These are phyloP conservation scores for Mentha longifolia DNA, from an alignment of 257 asterid species.

Conservation along the genomic window DNA sequence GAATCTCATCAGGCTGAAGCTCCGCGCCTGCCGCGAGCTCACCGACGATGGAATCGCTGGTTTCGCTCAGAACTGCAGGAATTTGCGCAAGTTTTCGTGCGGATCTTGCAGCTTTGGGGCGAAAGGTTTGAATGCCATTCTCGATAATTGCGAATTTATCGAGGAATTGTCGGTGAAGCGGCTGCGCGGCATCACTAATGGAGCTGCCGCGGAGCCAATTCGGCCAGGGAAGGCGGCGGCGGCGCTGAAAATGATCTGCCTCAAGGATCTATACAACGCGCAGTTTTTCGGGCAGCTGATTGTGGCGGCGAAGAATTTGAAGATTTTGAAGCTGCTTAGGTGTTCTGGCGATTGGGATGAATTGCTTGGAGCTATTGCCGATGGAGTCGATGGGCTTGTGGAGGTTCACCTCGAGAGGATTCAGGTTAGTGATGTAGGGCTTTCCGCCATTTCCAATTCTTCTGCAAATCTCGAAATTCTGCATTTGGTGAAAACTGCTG, in stretches of 20 bases:
- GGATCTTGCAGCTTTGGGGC: slow-evolving; percentile 86
- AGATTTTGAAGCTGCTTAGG: slow-evolving; percentile 66
- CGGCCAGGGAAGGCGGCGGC: slow-evolving; percentile 60
- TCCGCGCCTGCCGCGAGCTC: slow-evolving; percentile 79
- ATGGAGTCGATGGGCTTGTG: slow-evolving; percentile 45
- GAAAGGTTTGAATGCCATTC: slow-evolving; percentile 71
- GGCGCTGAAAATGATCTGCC: slow-evolving; percentile 58
- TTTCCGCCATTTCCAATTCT: slow-evolving; percentile 57
- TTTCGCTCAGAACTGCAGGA: slow-evolving; percentile 58
- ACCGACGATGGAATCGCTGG: slow-evolving; percentile 66
- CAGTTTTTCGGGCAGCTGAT: slow-evolving; percentile 81
- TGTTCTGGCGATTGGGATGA: slow-evolving; percentile 94
- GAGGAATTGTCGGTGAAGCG: slow-evolving; percentile 85
- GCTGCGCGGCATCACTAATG: slow-evolving; percentile 68
- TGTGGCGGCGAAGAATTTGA: slow-evolving; percentile 61
- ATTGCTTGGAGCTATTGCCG: slow-evolving; percentile 56
- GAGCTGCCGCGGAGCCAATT: slow-evolving; percentile 44
- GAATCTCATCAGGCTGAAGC: slow-evolving; percentile 74
- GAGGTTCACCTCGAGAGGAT: slow-evolving; percentile 80
- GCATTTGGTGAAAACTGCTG: slow-evolving; percentile 84
- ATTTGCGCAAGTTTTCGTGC: slow-evolving; percentile 72
- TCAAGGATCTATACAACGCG: slow-evolving; percentile 79
- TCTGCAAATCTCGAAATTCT: slow-evolving; percentile 62
- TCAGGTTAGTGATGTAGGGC: slow-evolving; percentile 69
- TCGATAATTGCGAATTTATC: slow-evolving; percentile 59